Percentiles rank a stretch among this genome's conserved stretches.
These are phyloP conservation scores for Colletotrichum sojae DNA, from an alignment of 2,329 filamentous ascomycete genomes.

Conservation along the genomic window DNA sequence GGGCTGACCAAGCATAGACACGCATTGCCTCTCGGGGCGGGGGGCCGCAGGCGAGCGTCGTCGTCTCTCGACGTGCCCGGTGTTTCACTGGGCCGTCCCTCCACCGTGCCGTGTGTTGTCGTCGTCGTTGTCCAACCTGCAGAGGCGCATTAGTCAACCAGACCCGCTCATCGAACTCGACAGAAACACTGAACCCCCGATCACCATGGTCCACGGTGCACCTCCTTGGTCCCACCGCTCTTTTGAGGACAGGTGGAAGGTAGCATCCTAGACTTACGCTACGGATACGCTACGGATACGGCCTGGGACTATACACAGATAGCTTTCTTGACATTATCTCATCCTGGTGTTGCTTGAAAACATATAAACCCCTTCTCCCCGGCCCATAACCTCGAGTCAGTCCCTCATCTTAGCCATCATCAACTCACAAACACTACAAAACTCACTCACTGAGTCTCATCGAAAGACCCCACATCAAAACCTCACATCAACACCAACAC, in stretches of 20 bases:
- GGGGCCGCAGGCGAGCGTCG: not conserved
- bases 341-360: not conserved
- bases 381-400: not conserved
- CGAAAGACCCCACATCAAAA: not conserved
- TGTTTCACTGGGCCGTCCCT: not conserved
- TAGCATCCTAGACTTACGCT: not conserved
- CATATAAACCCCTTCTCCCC: conserved; percentile 16
- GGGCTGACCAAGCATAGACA: no score
- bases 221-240: conserved; percentile 29
- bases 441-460: not conserved
- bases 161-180: conserved; percentile 39
- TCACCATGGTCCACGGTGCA: conserved; percentile 9
- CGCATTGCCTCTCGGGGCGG: no score
- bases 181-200: conserved; percentile 30
- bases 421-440: not conserved
- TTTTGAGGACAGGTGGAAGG: conserved; percentile 24
- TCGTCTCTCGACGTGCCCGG: not conserved
- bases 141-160: conserved; percentile 32
- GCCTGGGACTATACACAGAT: no score
- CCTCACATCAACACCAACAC: not conserved
- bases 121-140: conserved; percentile 7
- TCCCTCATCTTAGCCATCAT: not conserved
- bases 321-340: not conserved
- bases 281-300: no score
- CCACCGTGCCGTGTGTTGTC: not conserved